Conservation (phyloP, 1,284 basidiomycete species). For the Puccinia horiana region DNA sequence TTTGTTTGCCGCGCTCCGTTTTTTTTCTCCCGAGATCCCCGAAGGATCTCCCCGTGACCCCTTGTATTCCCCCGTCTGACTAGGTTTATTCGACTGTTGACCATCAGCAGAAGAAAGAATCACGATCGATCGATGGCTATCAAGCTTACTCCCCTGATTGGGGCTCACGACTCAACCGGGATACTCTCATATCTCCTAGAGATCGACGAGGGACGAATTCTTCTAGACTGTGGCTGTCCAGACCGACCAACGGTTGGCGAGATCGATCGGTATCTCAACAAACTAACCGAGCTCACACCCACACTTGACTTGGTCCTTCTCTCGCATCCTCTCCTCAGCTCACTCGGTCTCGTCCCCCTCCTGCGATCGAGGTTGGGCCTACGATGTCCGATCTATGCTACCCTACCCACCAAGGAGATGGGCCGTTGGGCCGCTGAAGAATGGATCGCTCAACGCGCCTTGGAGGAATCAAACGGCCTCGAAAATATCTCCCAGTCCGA, state of each 20-base stretch:
- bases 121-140: slow-evolving; percentile 51
- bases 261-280: slow-evolving; percentile 44
- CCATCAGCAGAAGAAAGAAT: too few species aligned
- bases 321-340: slow-evolving; percentile 86
- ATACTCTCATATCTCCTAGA: slow-evolving; percentile 75
- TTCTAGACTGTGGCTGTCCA: slow-evolving; percentile 58
- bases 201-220: slow-evolving; percentile 88
- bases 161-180: slow-evolving; percentile 52
- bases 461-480: slow-evolving; percentile 64
- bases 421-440: slow-evolving; percentile 72
- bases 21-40: too few species aligned
- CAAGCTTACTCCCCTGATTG: slow-evolving; percentile 53
- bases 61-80: too few species aligned
- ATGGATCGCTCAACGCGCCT: slow-evolving; percentile 59
- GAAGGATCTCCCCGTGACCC: too few species aligned
- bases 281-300: slow-evolving; percentile 60
- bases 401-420: slow-evolving; percentile 94
- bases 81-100: too few species aligned
- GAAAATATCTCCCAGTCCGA: slow-evolving; percentile 39
- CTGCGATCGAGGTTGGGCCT: slow-evolving; percentile 84
- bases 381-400: slow-evolving; percentile 89
- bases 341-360: slow-evolving; percentile 75
- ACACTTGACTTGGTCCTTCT: slow-evolving; percentile 81
- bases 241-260: neutral
- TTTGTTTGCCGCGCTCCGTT: too few species aligned